Conservation (phyloP, 2,329 filamentous ascomycete species). For the Colletotrichum agaves region DNA sequence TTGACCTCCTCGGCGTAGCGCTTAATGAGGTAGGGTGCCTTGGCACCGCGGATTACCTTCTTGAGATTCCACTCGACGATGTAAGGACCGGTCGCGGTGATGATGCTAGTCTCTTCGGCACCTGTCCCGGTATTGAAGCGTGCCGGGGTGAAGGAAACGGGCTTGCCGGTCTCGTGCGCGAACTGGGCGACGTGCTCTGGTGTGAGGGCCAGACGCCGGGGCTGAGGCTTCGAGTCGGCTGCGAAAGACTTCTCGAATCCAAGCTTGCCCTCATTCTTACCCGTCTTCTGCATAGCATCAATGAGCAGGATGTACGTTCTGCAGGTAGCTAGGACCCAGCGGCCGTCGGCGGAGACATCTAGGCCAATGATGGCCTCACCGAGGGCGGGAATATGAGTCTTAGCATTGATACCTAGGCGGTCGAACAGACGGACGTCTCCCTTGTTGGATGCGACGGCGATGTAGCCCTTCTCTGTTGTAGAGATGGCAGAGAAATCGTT, state of each 20-base stretch:
- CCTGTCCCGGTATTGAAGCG: conserved; percentile 93
- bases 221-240: conserved; percentile 93
- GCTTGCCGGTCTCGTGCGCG: conserved; percentile 91
- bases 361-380: conserved; percentile 95
- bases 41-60: conserved; percentile 83
- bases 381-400: conserved; percentile 94
- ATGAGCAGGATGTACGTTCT: conserved; percentile 94
- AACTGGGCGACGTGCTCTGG: conserved; percentile 97
- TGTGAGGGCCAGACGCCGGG: conserved; percentile 86
- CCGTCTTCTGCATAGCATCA: conserved; percentile 87
- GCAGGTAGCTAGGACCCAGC: conserved; percentile 95
- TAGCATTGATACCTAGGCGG: conserved; percentile 94
- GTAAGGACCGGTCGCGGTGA: conserved; percentile 95
- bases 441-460: conserved; percentile 97
- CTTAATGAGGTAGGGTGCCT: conserved; percentile 96
- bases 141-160: conserved; percentile 88
- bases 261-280: conserved; percentile 98
- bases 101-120: conserved; percentile 88
- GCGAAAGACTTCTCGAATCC: conserved; percentile 95
- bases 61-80: conserved; percentile 96
- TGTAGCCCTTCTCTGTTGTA: conserved; percentile 95
- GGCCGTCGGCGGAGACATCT: conserved; percentile 94
- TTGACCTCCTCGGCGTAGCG: conserved; percentile 95
- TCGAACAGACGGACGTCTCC: conserved; percentile 98
- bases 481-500: conserved; percentile 96